These are phyloP conservation scores for Cordyceps fumosorosea DNA, from an alignment of 2,329 filamentous ascomycete species.

Conservation along the genomic window DNA sequence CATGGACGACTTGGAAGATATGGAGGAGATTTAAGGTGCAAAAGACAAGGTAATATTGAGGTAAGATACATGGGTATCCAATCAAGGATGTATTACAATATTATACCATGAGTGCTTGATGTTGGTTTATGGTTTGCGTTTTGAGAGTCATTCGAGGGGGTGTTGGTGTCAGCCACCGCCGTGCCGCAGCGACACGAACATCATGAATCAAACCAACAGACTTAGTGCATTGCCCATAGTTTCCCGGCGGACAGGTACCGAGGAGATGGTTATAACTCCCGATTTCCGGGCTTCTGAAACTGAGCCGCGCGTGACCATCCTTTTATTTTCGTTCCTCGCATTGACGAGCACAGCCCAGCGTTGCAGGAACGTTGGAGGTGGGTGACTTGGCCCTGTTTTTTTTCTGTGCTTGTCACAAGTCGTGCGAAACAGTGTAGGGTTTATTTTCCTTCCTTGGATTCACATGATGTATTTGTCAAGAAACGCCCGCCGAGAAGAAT, in stretches of 20 bases:
- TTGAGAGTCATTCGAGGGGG: too few relatives aligned
- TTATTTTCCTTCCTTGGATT: neutral
- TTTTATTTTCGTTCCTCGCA: neutral
- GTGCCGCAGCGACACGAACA: too few relatives aligned
- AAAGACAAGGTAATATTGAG: neutral
- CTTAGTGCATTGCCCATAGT: too few relatives aligned
- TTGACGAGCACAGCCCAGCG: neutral
- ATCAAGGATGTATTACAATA: neutral
- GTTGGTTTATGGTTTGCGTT: too few relatives aligned
- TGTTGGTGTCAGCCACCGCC: too few relatives aligned
- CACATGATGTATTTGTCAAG: neutral
- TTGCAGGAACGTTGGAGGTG: neutral
- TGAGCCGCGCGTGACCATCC: too few relatives aligned
- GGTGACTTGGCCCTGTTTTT: neutral
- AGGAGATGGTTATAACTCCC: too few relatives aligned
- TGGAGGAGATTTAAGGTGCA: conserved; percentile 59
- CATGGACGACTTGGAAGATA: conserved; percentile 68
- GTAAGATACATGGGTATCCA: neutral
- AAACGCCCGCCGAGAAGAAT: neutral
- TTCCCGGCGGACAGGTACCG: too few relatives aligned
- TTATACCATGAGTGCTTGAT: neutral
- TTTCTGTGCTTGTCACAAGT: neutral
- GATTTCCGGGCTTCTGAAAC: too few relatives aligned
- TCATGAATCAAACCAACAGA: too few relatives aligned
- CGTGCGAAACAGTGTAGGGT: neutral